Percentiles rank a stretch among this genome's conserved stretches.
Evolutionary conservation across 371 early-diverging fungal species (phyloP).

Genomic region (Mortierella sp.): DNA sequence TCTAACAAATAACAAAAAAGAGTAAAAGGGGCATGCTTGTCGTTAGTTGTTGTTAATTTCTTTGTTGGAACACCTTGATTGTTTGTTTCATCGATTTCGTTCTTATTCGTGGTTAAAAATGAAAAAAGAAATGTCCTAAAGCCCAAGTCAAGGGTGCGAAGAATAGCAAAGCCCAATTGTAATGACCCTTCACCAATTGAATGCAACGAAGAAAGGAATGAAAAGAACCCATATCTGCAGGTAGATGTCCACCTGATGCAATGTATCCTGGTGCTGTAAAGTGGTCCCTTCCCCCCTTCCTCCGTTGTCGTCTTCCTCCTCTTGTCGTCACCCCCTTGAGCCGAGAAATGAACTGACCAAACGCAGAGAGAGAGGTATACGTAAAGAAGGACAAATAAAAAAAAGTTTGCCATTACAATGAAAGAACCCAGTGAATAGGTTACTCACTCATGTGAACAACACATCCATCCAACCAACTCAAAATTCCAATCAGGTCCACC

Average conservation of each 20-base stretch:
- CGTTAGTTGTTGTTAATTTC: not conserved
- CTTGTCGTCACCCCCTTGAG: not conserved
- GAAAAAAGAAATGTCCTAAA: not conserved
- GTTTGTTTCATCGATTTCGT: not conserved
- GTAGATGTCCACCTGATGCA: not conserved
- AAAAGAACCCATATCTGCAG: not conserved
- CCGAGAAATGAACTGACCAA: not conserved
- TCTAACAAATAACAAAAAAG: slow-evolving; percentile 25
- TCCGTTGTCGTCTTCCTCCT: not conserved
- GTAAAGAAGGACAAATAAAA: not conserved
- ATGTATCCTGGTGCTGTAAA: not conserved
- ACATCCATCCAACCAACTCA: not conserved
- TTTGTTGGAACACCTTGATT: not conserved
- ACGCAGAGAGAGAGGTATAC: not conserved
- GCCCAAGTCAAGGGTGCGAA: not conserved
- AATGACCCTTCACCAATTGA: not conserved
- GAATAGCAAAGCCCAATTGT: not conserved
- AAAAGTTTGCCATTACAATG: not conserved
- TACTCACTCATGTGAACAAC: not conserved
- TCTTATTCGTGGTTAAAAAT: not conserved
- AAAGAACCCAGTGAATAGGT: no score
- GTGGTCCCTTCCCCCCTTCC: not conserved
- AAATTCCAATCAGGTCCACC: slow-evolving; percentile 16
- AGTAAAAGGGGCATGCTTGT: not conserved
- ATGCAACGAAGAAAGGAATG: not conserved